Percentiles rank a stretch among this genome's conserved stretches.
Conservation (phyloP, 192 early-diverging fungal species). For the Paraglomus occultum region DNA sequence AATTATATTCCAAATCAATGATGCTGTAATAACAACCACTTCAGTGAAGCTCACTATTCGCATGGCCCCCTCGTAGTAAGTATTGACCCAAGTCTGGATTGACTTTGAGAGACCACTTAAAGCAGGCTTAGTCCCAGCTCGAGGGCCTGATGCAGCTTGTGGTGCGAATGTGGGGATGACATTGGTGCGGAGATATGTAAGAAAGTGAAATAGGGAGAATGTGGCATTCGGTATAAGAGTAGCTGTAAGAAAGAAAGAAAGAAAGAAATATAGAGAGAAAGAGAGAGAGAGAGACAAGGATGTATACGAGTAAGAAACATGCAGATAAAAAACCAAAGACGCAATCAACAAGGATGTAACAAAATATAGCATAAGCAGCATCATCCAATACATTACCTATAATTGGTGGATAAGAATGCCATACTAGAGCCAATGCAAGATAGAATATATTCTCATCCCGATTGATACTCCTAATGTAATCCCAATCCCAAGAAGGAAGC, state of each 20-base stretch:
- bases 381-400: slow-evolving; percentile 49
- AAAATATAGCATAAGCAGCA: neutral
- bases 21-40: slow-evolving; percentile 65
- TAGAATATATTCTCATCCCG: slow-evolving; percentile 80
- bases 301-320: neutral
- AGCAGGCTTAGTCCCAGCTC: slow-evolving; percentile 18
- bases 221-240: slow-evolving; percentile 71
- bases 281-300: neutral
- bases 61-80: slow-evolving; percentile 65
- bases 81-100: slow-evolving; percentile 52
- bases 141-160: neutral
- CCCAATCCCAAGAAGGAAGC: slow-evolving; percentile 56
- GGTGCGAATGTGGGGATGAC: slow-evolving; percentile 67
- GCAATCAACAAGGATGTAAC: neutral
- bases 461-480: slow-evolving; percentile 60
- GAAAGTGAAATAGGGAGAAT: slow-evolving; percentile 74
- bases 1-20: slow-evolving; percentile 51
- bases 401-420: slow-evolving; percentile 68
- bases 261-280: slow-evolving; percentile 21
- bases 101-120: slow-evolving; percentile 43
- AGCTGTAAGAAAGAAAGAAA: slow-evolving; percentile 44
- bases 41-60: slow-evolving; percentile 64
- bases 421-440: slow-evolving; percentile 65
- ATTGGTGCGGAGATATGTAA: slow-evolving; percentile 67
- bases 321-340: neutral